Evolutionary conservation across 768 basidiomycete species (phyloP), one percentile per base, ranked within the genome.

Genomic region (Lactarius trivialis): DNA sequence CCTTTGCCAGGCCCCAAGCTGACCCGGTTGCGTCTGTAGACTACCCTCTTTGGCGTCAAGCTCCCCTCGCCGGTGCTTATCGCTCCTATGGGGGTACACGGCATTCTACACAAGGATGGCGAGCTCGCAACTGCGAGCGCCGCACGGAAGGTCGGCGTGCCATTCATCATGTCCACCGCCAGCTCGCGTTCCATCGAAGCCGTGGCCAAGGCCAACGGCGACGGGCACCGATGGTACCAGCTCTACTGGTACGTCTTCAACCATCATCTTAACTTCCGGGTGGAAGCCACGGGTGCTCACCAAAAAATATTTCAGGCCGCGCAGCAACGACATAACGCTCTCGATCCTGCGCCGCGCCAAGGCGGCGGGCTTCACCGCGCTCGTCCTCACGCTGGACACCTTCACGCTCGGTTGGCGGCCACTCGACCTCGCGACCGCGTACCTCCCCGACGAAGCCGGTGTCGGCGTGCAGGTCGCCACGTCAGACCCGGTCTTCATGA

Each of bases 401-500:
- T 84, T 85, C 79, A 57, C 74, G 0, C 72, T 91, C 34, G 89
- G 88, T 26, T 91, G 86, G 87, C 83, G 88, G 3, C 88, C 88
- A 4, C 84, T 86, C 71, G 89, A 92, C 69, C 75, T 92, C 58
- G 78, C 82, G 54, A 78, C 72, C 3, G 76, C 82, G 0, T 91
- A 82, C 70, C 77, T 88, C 15, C 89, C 89, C 7, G 88, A 90
- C 69, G 66, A 68, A 0, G 83, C 86, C 60, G 87, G 88, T 7
- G 72, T 85, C 21, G 89, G 89, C 7, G 73, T 76, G 43, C 85
- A 89, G 69, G 78, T 88, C 28, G 88, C 86, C 55, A 77, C 76
- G 7, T 85, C 86, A 0, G 90, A 93, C 69, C 91, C 91, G 0
- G 87, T 81, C 14, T 92, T 91, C 74, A 91, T 91, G 90, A 74